Evolutionary conservation across 1,139 yeast genomes (phyloP).

Genomic region (Yamadazyma siamensis): DNA sequence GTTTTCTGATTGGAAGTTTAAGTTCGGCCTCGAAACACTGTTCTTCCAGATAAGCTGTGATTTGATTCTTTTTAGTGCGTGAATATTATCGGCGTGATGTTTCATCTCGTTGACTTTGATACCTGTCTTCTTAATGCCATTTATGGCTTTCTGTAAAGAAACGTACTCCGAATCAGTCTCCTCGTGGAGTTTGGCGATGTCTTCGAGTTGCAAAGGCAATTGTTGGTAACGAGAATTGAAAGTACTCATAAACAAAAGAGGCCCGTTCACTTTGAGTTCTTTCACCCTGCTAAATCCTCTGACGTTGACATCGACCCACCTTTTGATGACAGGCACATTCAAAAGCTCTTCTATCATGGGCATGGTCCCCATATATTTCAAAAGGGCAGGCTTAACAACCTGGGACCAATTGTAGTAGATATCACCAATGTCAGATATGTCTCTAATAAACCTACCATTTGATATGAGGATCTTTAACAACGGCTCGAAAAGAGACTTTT

Average conservation of each 20-base stretch:
- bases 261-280: constrained; percentile 48
- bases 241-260: constrained; percentile 68
- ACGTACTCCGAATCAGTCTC: constrained; percentile 55
- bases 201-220: constrained; percentile 62
- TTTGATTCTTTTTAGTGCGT: constrained; percentile 45
- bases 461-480: constrained; percentile 32
- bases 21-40: constrained; percentile 35
- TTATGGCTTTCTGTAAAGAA: constrained; percentile 53
- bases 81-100: constrained; percentile 51
- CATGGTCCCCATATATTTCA: constrained; percentile 53
- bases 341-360: constrained; percentile 31
- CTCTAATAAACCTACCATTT: constrained; percentile 67
- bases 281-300: constrained; percentile 37
- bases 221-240: constrained; percentile 74
- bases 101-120: constrained; percentile 48
- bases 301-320: constrained; percentile 48
- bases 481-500: constrained; percentile 54
- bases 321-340: constrained; percentile 47
- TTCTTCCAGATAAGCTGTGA: constrained; percentile 50
- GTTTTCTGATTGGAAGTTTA: constrained; percentile 53
- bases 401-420: constrained; percentile 66
- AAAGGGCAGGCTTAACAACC: constrained; percentile 47
- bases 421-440: constrained; percentile 51
- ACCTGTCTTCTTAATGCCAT: constrained; percentile 34
- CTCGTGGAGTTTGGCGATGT: constrained; percentile 48